Percentiles rank a stretch among this genome's conserved stretches.
Conservation (phyloP, 495 filamentous ascomycete species). For the Podospora australis region DNA sequence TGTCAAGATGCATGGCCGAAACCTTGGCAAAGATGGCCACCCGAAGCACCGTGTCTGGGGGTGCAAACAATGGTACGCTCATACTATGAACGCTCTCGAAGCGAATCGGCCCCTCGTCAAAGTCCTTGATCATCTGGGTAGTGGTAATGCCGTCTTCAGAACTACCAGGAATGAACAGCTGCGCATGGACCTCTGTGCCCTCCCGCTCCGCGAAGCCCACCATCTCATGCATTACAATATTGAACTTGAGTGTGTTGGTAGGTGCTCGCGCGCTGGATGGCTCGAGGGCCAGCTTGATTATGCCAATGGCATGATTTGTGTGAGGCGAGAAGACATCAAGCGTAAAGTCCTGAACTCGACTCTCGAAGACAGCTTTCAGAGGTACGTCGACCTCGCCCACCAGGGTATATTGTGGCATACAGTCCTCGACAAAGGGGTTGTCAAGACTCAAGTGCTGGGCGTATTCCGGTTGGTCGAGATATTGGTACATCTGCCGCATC, state of each 20-base stretch:
- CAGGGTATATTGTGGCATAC: slow-evolving; percentile 85
- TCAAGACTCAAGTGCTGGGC: slow-evolving; percentile 72
- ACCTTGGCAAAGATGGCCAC: slow-evolving; percentile 93
- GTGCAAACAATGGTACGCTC: slow-evolving; percentile 85
- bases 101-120: slow-evolving; percentile 88
- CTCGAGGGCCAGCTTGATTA: slow-evolving; percentile 84
- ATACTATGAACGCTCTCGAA: slow-evolving; percentile 99
- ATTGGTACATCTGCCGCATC: slow-evolving; percentile 97
- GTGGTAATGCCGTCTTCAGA: slow-evolving; percentile 90
- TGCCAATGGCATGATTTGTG: slow-evolving; percentile 79
- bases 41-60: slow-evolving; percentile 66
- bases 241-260: slow-evolving; percentile 91
- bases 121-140: slow-evolving; percentile 88
- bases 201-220: slow-evolving; percentile 93
- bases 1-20: slow-evolving; percentile 91
- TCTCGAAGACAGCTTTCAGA: slow-evolving; percentile 88
- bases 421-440: slow-evolving; percentile 83
- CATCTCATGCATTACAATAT: slow-evolving; percentile 97
- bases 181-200: slow-evolving; percentile 91
- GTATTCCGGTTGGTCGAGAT: slow-evolving; percentile 90
- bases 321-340: slow-evolving; percentile 90
- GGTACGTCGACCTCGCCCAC: slow-evolving; percentile 93
- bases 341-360: slow-evolving; percentile 87
- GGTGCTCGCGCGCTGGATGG: slow-evolving; percentile 91
- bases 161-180: slow-evolving; percentile 88